Conservation (phyloP, 371 early-diverging fungal species). For the Apophysomyces trapeziformis region DNA sequence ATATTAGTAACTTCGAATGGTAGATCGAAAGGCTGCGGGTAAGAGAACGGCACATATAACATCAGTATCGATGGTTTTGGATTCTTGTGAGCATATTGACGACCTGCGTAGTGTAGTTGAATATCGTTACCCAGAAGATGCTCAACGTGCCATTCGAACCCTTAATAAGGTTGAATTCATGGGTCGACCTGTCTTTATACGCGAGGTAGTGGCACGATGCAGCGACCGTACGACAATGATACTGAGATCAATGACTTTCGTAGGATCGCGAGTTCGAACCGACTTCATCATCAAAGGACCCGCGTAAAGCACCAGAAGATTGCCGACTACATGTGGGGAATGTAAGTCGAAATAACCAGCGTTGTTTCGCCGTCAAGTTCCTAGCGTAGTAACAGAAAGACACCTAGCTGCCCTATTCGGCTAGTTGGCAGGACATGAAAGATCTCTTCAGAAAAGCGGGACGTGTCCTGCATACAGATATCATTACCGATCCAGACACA, state of each 20-base stretch:
- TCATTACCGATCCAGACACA: constrained; percentile 59
- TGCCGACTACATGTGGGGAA: constrained; percentile 73
- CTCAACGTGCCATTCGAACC: constrained; percentile 76
- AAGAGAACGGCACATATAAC: constrained; percentile 14
- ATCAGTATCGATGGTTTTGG: not conserved
- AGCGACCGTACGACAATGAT: not conserved
- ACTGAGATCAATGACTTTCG: not conserved
- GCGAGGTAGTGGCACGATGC: constrained; percentile 50
- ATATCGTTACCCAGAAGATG: constrained; percentile 78
- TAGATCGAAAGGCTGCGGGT: constrained; percentile 69
- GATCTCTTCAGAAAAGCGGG: constrained; percentile 76
- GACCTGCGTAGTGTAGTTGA: constrained; percentile 70
- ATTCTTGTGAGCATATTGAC: not conserved
- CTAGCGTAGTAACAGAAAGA: too few relatives aligned
- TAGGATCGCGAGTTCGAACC: constrained; percentile 65
- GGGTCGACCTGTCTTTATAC: constrained; percentile 81
- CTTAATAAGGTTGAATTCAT: constrained; percentile 74
- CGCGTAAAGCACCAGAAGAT: constrained; percentile 53
- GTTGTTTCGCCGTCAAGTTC: too few relatives aligned
- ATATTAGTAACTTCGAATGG: constrained; percentile 64
- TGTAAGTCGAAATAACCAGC: constrained; percentile 40
- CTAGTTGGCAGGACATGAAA: constrained; percentile 80
- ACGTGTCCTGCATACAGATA: constrained; percentile 67
- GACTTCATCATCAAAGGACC: constrained; percentile 46
- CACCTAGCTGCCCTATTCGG: constrained; percentile 68